Base-by-base conservation (phyloP, 768 basidiomycete species). In the Russula compacta region DNA sequence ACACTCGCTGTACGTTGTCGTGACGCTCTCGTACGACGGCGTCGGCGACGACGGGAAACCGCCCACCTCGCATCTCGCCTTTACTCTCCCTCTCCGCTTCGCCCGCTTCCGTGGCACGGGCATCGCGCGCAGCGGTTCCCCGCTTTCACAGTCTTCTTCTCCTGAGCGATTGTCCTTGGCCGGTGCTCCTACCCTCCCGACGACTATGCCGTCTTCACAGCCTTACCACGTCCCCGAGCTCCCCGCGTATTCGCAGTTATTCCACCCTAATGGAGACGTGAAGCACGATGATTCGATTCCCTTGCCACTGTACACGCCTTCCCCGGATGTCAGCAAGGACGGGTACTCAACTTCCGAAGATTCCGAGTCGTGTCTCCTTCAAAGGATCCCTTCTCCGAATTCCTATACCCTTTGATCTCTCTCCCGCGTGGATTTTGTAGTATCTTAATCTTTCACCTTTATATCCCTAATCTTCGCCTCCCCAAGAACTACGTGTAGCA, bases 161-260 rank as follows among this genome's bases (percentile, higher is more conserved):
- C 35, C 33, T 58, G 69, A 52, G 46, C 47, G 29, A 56, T 60
- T 44, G 17, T 53, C 56, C 53, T 67, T 55, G 50, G 8, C 50
- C 51, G 32, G 55, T 63, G 36, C 65, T 19, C 36, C 53, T 3
- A 44, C 36, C 11, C 19, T 39, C n/a, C n/a, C 53, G 21, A n/a
- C 44, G 9, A 38, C 67, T 15, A 56, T 50, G 19, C 49, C 38
- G 33, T 39, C 43, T 60, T 58, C 42, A 19, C 36, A 62, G 39
- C 66, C 69, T 6, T 68, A 68, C 55, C 66, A 67, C 53, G 61
- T 69, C 5, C 70, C 72, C 14, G 67, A 66, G 46, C 81, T 89
- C 19, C 91, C 90, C 2, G 79, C 84, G 3, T 92, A 92, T 68
- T 89, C 87, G 6, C 87, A 90, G 65, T 76, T 92, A 19, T 92